Evolutionary conservation across 345 rosid species (phyloP), one percentile per base, ranked within the genome.

Genomic region (Salix viminalis): DNA sequence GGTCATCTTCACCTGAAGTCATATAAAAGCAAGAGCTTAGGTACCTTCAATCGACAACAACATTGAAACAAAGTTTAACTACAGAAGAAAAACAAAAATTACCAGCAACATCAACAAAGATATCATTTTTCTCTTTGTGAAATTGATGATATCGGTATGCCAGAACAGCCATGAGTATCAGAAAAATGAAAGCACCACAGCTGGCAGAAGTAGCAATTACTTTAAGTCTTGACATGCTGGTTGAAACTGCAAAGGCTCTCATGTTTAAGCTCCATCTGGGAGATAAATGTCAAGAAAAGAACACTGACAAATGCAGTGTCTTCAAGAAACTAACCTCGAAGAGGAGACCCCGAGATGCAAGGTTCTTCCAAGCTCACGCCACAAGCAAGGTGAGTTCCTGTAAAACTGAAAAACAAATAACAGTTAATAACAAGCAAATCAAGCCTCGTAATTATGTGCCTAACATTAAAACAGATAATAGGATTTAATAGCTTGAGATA

Each of bases 101-200:
- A 92, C 98, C 95, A 73, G 95, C 76, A 77, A 94, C 97, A 75
- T 94, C 98, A 44, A 90, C 83, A 65, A 91, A 94, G 72, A 77
- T 41, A 77, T 90, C 97, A 34, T 73, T 75, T 67, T 77, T 86
- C 76, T 42, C 80, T 72, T 78, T 89, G 78, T 74, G 85, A 16
- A 83, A 30, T 75, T 75, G 88, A 64, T 86, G 83, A 72, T 78
- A 88, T n/a, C 87, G 84, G 76, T 79, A 89, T 50, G 79, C 83
- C 76, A 89, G 83, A 81, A 88, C 75, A 64, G 85, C 90, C 60
- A 88, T 87, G 12, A 86, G 79, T 19, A 76, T 70, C 61, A 94
- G 60, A 76, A 92, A 86, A 67, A 81, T 15, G 69, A 86, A 79
- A 77, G 86, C 94, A 72, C 81, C 94, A 79, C 90, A 85, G 78